Evolutionary conservation across 1,139 yeast genomes (phyloP), one percentile per base, ranked within the genome.

Genomic region (Suhomyces atakaporum): DNA sequence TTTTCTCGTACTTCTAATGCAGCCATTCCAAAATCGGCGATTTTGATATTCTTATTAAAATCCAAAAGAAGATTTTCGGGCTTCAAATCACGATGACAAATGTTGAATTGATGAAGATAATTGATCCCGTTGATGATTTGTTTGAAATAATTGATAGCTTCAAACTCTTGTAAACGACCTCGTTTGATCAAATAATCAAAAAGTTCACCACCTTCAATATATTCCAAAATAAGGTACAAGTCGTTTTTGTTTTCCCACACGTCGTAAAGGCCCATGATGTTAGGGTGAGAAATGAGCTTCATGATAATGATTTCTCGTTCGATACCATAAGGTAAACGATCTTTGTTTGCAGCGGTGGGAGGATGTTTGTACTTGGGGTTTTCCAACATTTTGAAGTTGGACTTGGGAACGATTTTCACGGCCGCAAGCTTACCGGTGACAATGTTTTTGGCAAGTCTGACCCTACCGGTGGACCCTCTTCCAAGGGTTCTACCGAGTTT

Each of bases 11-110:
- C 83, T 60, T 92, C 98, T 32, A 92, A 69, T 2, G 98, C 98
- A n/a, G 99, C 98, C 98, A 92, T 94, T 26, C 99, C 99, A 60
- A 92, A 92, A 64, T 92, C 99, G 11, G 99, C 98, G 50, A 92
- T 90, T 60, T 92, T 92, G 61, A 92, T 89, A 59, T 87, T 89
- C 47, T 84, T 79, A 58, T 87, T 77, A 58, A 84, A 83, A 64
- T 94, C 98, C 31, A 92, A 69, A 33, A 92, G 68, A 49, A 92
- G 71, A 62, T 92, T 92, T 59, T 92, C 99, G 0, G 98, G 98
- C 60, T 92, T 92, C 55, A 92, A 73, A 59, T 92, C 99, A 45
- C 99, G 80, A 61, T 92, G 99, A 56, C 92, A 85, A 51, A 92
- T 92, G 58, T 92, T 92, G 58, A 92, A 81, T 52, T 86, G 88